Conservation (phyloP, 768 basidiomycete genomes). For the Leccinellum albellum region DNA sequence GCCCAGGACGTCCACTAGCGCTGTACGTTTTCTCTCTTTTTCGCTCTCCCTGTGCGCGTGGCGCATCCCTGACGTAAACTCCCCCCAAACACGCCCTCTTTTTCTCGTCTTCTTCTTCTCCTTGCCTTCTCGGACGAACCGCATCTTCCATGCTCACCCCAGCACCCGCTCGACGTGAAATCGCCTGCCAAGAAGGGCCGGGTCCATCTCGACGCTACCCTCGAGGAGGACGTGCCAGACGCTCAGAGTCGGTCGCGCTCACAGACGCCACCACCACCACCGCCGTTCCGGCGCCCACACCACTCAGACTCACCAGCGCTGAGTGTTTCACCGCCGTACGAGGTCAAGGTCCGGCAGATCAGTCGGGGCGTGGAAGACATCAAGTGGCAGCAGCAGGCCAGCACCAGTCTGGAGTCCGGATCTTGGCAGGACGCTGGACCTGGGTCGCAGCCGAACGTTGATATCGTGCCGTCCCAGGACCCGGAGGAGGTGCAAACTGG, state of each 20-base stretch:
- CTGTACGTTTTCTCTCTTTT: conserved; percentile 35
- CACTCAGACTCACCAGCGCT: conserved; percentile 29
- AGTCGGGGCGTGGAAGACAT: conserved; percentile 78
- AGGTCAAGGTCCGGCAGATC: conserved; percentile 77
- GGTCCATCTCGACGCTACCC: conserved; percentile 46
- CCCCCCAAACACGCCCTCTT: conserved; percentile 18
- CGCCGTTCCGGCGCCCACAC: conserved; percentile 29
- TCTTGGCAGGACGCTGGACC: conserved; percentile 10
- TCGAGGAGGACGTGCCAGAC: background rate
- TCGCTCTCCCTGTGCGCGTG: conserved; percentile 8
- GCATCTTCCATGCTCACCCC: conserved; percentile 11
- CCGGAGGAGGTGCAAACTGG: conserved; percentile 7
- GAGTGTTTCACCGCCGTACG: conserved; percentile 67
- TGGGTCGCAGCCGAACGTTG: conserved; percentile 2
- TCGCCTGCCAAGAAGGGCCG: conserved; percentile 78
- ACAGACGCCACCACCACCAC: conserved; percentile 49
- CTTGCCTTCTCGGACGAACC: background rate
- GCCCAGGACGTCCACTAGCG: conserved; percentile 36
- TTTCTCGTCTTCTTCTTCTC: background rate
- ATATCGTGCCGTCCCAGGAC: conserved; percentile 2
- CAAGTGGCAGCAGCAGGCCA: conserved; percentile 52
- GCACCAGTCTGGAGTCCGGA: background rate
- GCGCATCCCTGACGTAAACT: conserved; percentile 29
- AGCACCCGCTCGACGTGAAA: conserved; percentile 40
- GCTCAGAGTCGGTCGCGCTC: conserved; percentile 33